Conservation (phyloP, 306 rosid genomes). For the Cucumis melo region DNA sequence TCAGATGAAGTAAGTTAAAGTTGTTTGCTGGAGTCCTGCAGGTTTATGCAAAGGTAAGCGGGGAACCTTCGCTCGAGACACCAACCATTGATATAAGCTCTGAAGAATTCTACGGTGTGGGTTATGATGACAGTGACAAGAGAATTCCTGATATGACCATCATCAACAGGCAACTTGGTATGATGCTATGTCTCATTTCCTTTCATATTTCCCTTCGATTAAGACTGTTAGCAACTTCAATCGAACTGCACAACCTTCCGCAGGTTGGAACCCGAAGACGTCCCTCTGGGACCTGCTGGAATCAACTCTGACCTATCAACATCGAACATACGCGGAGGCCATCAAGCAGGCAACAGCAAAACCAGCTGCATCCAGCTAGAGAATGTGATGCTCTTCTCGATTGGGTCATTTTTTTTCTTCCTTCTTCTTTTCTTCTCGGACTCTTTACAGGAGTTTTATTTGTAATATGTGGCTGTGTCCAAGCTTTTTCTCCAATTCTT, state of each 20-base stretch:
- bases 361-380: constrained; percentile 47
- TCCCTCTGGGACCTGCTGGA: constrained; percentile 90
- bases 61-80: constrained; percentile 38
- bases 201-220: not conserved
- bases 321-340: constrained; percentile 82
- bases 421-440: not conserved
- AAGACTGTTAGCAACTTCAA: not conserved
- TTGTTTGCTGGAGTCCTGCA: constrained; percentile 8
- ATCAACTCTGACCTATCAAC: constrained; percentile 87
- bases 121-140: constrained; percentile 88
- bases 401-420: not conserved
- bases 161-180: constrained; percentile 82
- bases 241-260: not conserved
- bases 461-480: constrained; percentile 1
- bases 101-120: constrained; percentile 80
- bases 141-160: constrained; percentile 96
- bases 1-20: not conserved
- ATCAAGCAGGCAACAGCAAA: constrained; percentile 53
- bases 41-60: constrained; percentile 80
- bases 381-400: not conserved
- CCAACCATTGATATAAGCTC: constrained; percentile 79
- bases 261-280: constrained; percentile 89
- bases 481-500: constrained; percentile 1
- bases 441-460: not conserved
- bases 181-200: not conserved